These are phyloP conservation scores for Fremontodendron californicum DNA, from an alignment of 345 rosid genomes.

Conservation along the genomic window DNA sequence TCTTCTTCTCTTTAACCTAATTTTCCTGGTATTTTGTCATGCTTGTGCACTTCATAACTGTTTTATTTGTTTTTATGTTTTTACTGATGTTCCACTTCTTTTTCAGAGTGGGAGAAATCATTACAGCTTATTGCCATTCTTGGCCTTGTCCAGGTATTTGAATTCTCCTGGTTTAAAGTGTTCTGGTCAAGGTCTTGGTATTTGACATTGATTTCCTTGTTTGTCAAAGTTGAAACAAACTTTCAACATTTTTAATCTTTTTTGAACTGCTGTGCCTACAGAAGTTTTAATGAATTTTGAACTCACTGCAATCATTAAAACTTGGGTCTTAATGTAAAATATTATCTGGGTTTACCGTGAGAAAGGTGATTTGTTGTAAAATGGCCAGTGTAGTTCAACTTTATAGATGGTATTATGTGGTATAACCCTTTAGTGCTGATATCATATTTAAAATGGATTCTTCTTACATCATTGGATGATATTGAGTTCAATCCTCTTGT, in stretches of 20 bases:
- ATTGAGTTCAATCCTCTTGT: not conserved
- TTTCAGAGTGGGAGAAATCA: slow-evolving; percentile 87
- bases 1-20: not conserved
- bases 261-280: not conserved
- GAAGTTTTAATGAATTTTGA: not conserved
- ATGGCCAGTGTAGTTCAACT: not conserved
- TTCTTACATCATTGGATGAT: not conserved
- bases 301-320: not conserved
- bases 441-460: not conserved
- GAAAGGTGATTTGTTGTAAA: not conserved
- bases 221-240: not conserved
- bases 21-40: not conserved
- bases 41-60: not conserved
- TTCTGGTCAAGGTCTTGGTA: not conserved
- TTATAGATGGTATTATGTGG: not conserved
- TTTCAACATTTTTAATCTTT: not conserved
- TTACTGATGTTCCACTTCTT: not conserved
- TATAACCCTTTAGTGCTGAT: not conserved
- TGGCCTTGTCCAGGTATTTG: slow-evolving; percentile 66
- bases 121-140: slow-evolving; percentile 72
- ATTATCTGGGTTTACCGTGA: not conserved
- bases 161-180: slow-evolving; percentile 10
- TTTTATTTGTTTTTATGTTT: not conserved
- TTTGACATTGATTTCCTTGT: not conserved
- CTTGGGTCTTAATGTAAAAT: not conserved